phyloP scores from a whole-genome alignment of 306 rosid genomes.

The Rubus idaeus region DNA sequence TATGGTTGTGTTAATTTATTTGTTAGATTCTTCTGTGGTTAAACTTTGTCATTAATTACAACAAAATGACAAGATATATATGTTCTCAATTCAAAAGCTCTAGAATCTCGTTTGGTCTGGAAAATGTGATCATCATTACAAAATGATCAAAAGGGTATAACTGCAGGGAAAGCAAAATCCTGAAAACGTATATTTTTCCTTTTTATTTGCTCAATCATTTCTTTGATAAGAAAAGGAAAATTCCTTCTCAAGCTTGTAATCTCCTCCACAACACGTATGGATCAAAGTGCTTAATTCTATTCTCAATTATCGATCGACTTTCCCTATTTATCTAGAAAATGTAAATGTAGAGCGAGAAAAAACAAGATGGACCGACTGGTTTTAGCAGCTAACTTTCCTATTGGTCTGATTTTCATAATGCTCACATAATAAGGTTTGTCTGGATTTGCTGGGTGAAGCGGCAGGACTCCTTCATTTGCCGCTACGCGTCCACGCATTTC shows the following conservation, averaged over 20 bases:
- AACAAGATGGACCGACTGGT: background rate
- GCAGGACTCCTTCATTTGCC: slow-evolving; percentile 23
- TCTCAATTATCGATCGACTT: background rate
- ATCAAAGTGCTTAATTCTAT: no score
- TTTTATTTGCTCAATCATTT: no score
- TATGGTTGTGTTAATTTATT: no score
- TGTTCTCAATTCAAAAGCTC: background rate
- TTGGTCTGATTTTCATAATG: background rate
- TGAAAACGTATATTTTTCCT: background rate
- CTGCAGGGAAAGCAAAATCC: no score
- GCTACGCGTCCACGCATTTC: slow-evolving; percentile 35
- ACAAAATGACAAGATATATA: no score
- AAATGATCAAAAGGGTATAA: background rate
- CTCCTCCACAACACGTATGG: background rate
- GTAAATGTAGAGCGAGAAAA: background rate
- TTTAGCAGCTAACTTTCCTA: background rate
- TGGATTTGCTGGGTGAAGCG: slow-evolving; percentile 43
- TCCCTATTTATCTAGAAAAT: background rate
- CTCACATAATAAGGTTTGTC: slow-evolving; percentile 30
- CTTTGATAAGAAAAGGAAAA: background rate
- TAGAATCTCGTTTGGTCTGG: background rate
- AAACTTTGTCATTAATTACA: no score
- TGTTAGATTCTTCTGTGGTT: no score
- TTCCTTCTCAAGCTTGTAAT: background rate
- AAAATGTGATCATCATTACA: background rate